Base-by-base conservation (phyloP, 805 yeast genomes). In the Teunomyces kruisii region DNA sequence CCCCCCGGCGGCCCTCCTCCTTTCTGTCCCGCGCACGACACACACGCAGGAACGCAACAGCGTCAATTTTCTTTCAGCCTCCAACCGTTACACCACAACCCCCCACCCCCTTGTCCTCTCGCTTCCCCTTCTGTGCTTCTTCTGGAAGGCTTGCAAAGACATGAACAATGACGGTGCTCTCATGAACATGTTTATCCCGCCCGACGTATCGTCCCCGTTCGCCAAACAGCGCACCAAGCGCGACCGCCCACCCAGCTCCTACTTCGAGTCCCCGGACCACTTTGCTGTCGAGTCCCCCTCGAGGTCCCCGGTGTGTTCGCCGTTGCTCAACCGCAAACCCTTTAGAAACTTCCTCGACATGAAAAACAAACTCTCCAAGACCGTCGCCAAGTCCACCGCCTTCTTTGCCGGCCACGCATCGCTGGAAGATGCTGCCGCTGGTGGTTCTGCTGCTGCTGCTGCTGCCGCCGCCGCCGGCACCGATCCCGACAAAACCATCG, bases 231-330 rank as follows among this genome's bases (percentile, higher is more conserved):
- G 27, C 30, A n/a, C 46, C 41, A 44, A 46, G 33, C 41, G 53
- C 48, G 58, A 42, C 56, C 55, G 74, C 29, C 72, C 74, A 1
- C 48, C 62, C 38, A 60, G 70, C 42, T 62, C 72, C 9, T 64
- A 60, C 48, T 67, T 64, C 37, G 75, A 71, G 44, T 63, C 74
- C 1, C 77, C 79, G 8, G 61, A 71, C 16, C 45, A 24, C 35
- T 30, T 32, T 15, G 32, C 37, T 6, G 15, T 24, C 22, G 13
- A 9, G 28, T 31, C 24, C 5, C 19, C 32, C 5, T 22, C 38
- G 10, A 27, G 19, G 36, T 38, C 40, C 12, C 15, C 24, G 16
- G 13, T 32, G 12, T 17, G 37, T 16, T 55, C 64, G 15, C 67
- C 66, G 5, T 45, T 53, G 26, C 43, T 48, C 30, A 51, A 52